Percentiles rank a stretch among this genome's conserved stretches.
Conservation (phyloP, 345 rosid genomes). For the Cardamine occulta region DNA sequence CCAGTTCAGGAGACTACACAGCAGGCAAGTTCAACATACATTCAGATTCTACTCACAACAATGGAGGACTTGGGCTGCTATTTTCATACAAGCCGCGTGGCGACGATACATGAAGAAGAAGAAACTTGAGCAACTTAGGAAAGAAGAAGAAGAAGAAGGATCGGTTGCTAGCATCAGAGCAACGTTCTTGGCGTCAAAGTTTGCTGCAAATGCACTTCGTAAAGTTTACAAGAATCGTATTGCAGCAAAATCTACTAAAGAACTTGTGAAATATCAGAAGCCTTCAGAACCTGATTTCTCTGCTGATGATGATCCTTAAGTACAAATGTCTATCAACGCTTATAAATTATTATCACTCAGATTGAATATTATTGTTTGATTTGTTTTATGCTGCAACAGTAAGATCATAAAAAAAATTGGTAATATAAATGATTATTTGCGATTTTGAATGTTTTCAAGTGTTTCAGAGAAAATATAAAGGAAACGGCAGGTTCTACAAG, state of each 20-base stretch:
- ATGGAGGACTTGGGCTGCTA: slow-evolving; percentile 99
- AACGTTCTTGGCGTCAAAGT: slow-evolving; percentile 81
- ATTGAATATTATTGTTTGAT: slow-evolving; percentile 12
- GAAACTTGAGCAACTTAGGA: slow-evolving; percentile 67
- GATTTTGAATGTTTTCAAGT: neutral
- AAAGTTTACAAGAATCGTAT: slow-evolving; percentile 73
- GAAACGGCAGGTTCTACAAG: neutral
- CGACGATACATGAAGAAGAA: slow-evolving; percentile 81
- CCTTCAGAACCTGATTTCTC: slow-evolving; percentile 97
- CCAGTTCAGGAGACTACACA: slow-evolving; percentile 92
- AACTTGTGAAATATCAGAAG: slow-evolving; percentile 76
- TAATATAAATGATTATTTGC: slow-evolving; percentile 2
- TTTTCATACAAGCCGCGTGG: slow-evolving; percentile 98
- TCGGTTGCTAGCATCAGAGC: slow-evolving; percentile 75
- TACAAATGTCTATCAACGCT: slow-evolving; percentile 3
- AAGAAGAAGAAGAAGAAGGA: slow-evolving; percentile 74
- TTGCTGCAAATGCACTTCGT: slow-evolving; percentile 93
- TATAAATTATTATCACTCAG: neutral
- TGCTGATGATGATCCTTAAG: slow-evolving; percentile 62
- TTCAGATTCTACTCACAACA: slow-evolving; percentile 96
- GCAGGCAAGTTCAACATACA: slow-evolving; percentile 96
- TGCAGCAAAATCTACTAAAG: slow-evolving; percentile 69
- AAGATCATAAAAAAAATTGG: neutral
- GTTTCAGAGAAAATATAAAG: slow-evolving; percentile 3
- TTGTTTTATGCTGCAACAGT: slow-evolving; percentile 16